Evolutionary conservation across 179 eudicot genomes (phyloP).

Genomic region (Silene noctiflora): DNA sequence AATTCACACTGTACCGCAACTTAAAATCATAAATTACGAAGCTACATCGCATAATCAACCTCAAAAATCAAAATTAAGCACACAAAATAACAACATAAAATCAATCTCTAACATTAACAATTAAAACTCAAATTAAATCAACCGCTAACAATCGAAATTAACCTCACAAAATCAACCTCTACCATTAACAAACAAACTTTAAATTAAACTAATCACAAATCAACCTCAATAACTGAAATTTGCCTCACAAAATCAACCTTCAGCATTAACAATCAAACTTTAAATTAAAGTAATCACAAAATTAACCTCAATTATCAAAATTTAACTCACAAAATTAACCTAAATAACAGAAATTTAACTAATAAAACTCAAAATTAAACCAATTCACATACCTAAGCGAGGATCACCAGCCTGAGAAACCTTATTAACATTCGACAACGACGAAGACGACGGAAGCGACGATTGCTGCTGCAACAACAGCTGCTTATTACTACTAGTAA

Average conservation of each 20-base stretch:
- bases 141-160: background rate
- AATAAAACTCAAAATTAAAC: background rate
- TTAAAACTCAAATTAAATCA: too few relatives aligned
- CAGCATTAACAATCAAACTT: too few relatives aligned
- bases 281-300: background rate
- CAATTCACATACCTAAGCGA: conserved; percentile 45
- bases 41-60: background rate
- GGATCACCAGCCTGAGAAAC: conserved; percentile 38
- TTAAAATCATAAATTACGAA: background rate
- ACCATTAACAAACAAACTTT: background rate
- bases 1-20: background rate
- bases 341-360: background rate
- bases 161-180: background rate
- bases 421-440: conserved; percentile 37
- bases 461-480: conserved; percentile 3
- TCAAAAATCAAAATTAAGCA: background rate
- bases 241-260: too few relatives aligned
- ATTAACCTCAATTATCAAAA: background rate
- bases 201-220: background rate
- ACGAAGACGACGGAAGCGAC: conserved; percentile 11
- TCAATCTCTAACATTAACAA: background rate
- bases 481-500: conserved; percentile 1
- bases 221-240: background rate
- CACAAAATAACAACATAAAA: background rate
- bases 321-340: background rate